Conservation (phyloP, 164 flowering plant genomes). For the Cinnamomum micranthum region DNA sequence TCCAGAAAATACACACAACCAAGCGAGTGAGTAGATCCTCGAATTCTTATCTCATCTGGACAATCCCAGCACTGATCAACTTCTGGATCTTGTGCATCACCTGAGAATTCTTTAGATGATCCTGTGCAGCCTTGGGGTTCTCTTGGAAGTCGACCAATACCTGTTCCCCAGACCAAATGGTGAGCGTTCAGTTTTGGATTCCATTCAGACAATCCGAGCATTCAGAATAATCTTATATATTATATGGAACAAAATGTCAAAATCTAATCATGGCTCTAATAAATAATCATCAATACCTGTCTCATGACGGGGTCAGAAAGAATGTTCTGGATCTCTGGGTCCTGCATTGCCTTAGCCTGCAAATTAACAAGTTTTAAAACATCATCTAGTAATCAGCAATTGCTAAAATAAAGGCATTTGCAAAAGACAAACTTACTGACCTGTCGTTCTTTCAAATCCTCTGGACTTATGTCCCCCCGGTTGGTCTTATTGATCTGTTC, state of each 20-base stretch:
- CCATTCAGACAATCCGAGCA: no score
- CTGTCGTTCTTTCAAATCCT: conserved; percentile 96
- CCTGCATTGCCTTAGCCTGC: conserved; percentile 97
- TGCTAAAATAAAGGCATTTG: not conserved
- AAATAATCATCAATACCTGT: conserved; percentile 51
- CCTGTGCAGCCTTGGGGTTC: conserved; percentile 88
- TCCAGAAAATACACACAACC: no score
- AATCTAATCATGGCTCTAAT: not conserved
- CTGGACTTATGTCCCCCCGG: conserved; percentile 87
- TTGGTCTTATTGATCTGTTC: conserved; percentile 86
- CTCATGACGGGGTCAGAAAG: conserved; percentile 93
- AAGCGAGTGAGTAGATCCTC: no score
- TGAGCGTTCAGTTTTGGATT: not conserved
- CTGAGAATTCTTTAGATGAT: conserved; percentile 82
- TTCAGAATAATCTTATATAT: not conserved
- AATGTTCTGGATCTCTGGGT: conserved; percentile 92
- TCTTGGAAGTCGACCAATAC: conserved; percentile 87
- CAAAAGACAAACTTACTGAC: conserved; percentile 25
- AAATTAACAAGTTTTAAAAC: not conserved
- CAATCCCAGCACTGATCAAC: conserved; percentile 87
- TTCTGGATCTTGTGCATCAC: conserved; percentile 97
- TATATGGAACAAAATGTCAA: not conserved
- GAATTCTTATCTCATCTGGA: conserved; percentile 51
- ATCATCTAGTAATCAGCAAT: not conserved
- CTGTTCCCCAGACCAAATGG: conserved; percentile 28